Base-by-base conservation (phyloP, 768 basidiomycete genomes). In the Coprinopsis marcescibilis region DNA sequence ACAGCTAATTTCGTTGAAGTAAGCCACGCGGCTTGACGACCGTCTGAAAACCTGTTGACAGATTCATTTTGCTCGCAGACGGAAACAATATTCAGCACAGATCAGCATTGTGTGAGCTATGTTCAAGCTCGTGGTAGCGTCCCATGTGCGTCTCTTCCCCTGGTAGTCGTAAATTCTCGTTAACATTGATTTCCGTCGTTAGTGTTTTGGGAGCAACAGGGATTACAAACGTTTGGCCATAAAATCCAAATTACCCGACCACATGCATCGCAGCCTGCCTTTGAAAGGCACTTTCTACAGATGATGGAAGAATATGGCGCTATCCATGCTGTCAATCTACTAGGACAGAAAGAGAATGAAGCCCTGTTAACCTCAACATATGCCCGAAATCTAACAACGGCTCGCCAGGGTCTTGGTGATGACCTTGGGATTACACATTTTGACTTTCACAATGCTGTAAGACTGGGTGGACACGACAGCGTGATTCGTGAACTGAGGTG, bases 141-240 rank as follows among this genome's bases (percentile, higher is more conserved):
- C 34, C 96, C 96, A 48, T 72, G 92, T 95, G 72, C 59, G 90
- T 80, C 45, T 49, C 57, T 55, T 51, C 34, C 46, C 37, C 52
- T 52, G 25, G 46, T 54, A 54, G 50, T 43, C 43, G 49, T 43
- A 34, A 43, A 17, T 33, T 48, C 38, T 13, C 39, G 25, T 51
- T 54, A 45, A 51, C 40, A 39, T 45, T 42, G 47, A 23, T 53
- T 56, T 54, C 47, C 36, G 27, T 36, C 44, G 46, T 45, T 59
- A 93, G 92, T 98, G 49, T 99, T 99, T 62, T 99, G 96, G 96
- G 95, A 98, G 62, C 95, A 99, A 59, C 92, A 95, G 65, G 93
- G 91, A 21, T 63, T 94, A 32, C 91, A 94, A 60, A 94, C 95
- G 0, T 93, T 99, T 59, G 89, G 92, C 29, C 92, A 91, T 54